Evolutionary conservation across 768 basidiomycete species (phyloP), one percentile per base, ranked within the genome.

Genomic region (Lactarius evosmus): DNA sequence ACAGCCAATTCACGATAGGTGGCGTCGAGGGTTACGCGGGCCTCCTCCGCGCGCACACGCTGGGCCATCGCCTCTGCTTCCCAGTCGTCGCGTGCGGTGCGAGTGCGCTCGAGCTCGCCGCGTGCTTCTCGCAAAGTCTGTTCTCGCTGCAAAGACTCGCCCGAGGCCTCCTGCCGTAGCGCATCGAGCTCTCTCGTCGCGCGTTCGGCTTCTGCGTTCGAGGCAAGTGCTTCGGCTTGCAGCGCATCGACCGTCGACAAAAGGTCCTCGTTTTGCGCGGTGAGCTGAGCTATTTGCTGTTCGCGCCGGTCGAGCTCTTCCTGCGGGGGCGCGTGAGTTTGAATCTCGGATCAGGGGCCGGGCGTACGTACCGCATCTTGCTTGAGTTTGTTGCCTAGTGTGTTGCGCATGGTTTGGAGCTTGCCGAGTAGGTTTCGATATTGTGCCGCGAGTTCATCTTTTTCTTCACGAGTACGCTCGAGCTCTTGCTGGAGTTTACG

Each of bases 221-320:
- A 88, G 0, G 82, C 77, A 52, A 89, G 78, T 50, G 98, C 81
- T 72, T 99, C 97, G 0, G 82, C 70, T 71, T 91, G 88, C 40
- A 98, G 81, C 8, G 93, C 89, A 59, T 89, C 85, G 32, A 97
- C 77, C 0, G 93, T 91, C 33, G 75, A 71, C 8, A 77, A 73
- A 17, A 95, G 79, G 70, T 92, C 87, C 7, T 91, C 88, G 71
- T 88, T 91, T 71, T 93, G 86, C 2, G 82, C 83, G 2, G 83
- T 86, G 30, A 99, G 77, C 64, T 87, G 84, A 62, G 90, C 89
- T 36, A 97, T 83, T 38, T 88, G 81, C 69, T 91, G 87, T 72
- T 95, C 95, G 66, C 93, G 82, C 67, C 94, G 83, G 80, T 98
- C 97, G 49, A 99, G 88, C 82, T 98, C 97, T 86, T 98, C 97